These are phyloP conservation scores for Dictyostelium capitatum DNA, from an alignment of 78 protist species.

Conservation along the genomic window DNA sequence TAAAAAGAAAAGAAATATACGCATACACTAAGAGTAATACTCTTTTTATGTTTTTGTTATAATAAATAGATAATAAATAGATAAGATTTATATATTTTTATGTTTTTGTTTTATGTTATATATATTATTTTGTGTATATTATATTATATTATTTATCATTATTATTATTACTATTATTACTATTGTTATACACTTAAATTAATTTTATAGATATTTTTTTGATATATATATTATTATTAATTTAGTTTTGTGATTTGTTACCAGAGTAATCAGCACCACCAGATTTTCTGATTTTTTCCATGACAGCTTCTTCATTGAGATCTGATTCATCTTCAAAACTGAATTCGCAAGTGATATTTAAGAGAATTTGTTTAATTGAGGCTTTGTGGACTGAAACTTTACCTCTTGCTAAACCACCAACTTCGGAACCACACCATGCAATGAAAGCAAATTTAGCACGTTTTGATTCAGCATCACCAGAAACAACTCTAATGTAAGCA, in stretches of 20 bases:
- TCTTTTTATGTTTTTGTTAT: not conserved
- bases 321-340: constrained; percentile 22
- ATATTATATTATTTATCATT: constrained; percentile 6
- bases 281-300: constrained; percentile 57
- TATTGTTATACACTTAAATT: not conserved
- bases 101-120: not conserved
- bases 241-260: constrained; percentile 54
- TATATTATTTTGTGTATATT: constrained; percentile 12
- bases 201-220: not conserved
- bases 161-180: constrained; percentile 10
- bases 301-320: constrained; percentile 51
- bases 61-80: constrained; percentile 14
- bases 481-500: constrained; percentile 71
- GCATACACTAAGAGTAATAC: too few species aligned
- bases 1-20: too few species aligned
- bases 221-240: not conserved
- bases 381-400: constrained; percentile 89
- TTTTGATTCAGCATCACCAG: constrained; percentile 86
- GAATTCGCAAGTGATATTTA: constrained; percentile 50
- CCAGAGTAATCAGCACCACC: constrained; percentile 88
- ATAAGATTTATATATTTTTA: constrained; percentile 4
- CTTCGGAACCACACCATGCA: constrained; percentile 81
- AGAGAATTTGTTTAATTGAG: constrained; percentile 67
- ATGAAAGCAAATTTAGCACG: constrained; percentile 87
- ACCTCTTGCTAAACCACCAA: constrained; percentile 69